Evolutionary conservation across 768 basidiomycete genomes (phyloP).

Genomic region (Chlorophyllum brunneum): DNA sequence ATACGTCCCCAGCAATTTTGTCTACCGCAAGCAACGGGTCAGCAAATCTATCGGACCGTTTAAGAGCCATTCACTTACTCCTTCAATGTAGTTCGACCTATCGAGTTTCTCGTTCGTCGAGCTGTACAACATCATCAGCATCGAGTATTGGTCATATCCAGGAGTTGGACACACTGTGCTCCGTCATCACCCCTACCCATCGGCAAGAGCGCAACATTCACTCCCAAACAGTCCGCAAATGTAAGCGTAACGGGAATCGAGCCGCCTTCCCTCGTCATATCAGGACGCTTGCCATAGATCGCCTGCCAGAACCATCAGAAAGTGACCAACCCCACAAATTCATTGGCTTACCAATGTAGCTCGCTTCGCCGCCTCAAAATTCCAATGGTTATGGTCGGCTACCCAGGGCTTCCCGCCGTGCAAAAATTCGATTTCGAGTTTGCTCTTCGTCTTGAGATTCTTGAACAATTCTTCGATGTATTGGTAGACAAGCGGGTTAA

Average conservation of each 20-base stretch:
- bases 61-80: constrained; percentile 42
- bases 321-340: not conserved
- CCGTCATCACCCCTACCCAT: constrained; percentile 96
- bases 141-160: not conserved
- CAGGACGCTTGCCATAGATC: constrained; percentile 74
- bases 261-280: constrained; percentile 88
- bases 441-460: constrained; percentile 85
- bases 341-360: constrained; percentile 63
- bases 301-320: constrained; percentile 22
- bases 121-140: constrained; percentile 31
- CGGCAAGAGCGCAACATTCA: constrained; percentile 86
- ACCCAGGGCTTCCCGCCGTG: constrained; percentile 92
- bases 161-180: constrained; percentile 62
- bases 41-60: constrained; percentile 1
- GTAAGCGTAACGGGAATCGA: constrained; percentile 93
- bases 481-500: constrained; percentile 64
- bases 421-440: constrained; percentile 60
- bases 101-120: constrained; percentile 97
- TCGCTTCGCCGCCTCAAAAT: constrained; percentile 81
- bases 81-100: constrained; percentile 82
- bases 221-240: constrained; percentile 82
- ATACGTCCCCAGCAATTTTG: constrained; percentile 77
- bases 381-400: constrained; percentile 84
- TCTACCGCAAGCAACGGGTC: constrained; percentile 31
- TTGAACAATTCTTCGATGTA: constrained; percentile 79